Conservation (phyloP, 1,284 basidiomycete genomes). For the Sanghuangporus baumii region DNA sequence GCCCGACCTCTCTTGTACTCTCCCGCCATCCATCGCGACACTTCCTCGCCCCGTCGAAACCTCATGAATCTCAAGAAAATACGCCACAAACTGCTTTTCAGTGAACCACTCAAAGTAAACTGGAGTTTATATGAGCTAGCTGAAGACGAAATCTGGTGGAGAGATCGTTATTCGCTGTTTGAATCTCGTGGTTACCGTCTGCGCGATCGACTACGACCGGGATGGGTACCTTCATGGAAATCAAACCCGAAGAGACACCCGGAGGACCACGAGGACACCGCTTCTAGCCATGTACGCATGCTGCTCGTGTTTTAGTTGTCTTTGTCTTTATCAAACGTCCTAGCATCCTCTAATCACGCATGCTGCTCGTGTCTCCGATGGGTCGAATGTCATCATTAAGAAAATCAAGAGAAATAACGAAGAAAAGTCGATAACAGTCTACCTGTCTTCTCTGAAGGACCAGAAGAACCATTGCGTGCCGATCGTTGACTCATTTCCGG, state of each 20-base stretch:
- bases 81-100: no score
- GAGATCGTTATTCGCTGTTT: constrained; percentile 1
- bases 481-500: constrained; percentile 13
- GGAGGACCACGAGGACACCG: constrained; percentile 18
- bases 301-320: no score
- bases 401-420: not conserved
- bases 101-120: no score
- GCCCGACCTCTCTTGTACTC: no score
- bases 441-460: constrained; percentile 10
- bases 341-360: not conserved
- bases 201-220: not conserved
- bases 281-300: not conserved
- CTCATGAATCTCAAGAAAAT: no score
- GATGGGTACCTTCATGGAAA: constrained; percentile 23
- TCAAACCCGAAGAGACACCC: constrained; percentile 10
- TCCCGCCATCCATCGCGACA: no score
- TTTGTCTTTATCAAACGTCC: no score
- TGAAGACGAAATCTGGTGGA: not conserved
- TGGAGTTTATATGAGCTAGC: no score
- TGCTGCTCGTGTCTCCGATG: not conserved
- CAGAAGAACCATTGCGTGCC: constrained; percentile 20
- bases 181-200: not conserved
- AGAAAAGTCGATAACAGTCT: not conserved
- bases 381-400: not conserved
- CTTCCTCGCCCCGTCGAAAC: no score